phyloP scores from a whole-genome alignment of 1,139 yeast species.

The Nakaseomyces sp. region DNA sequence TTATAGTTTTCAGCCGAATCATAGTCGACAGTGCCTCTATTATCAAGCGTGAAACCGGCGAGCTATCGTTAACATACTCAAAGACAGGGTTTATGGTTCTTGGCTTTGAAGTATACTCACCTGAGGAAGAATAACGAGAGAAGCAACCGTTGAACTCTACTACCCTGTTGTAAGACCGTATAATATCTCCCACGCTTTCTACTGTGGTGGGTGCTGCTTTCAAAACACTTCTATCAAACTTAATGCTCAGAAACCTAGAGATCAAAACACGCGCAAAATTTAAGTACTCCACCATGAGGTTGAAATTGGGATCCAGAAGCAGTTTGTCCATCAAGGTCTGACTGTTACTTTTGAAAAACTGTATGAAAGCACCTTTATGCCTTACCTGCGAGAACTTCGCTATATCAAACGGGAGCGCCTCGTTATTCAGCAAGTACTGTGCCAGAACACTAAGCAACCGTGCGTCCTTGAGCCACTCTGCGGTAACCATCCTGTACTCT shows the following conservation, averaged over 20 bases:
- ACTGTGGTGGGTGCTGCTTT: background rate
- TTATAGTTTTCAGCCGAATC: background rate
- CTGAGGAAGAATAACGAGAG: background rate
- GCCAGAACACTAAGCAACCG: background rate
- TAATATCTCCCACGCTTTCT: background rate
- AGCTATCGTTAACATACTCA: background rate
- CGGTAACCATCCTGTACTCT: background rate
- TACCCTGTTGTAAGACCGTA: background rate
- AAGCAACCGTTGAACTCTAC: background rate
- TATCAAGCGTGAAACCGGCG: background rate
- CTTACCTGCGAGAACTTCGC: background rate
- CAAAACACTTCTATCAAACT: too few relatives aligned
- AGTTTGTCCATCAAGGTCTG: background rate
- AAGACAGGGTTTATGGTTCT: background rate
- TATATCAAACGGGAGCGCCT: background rate
- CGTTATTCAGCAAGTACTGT: background rate
- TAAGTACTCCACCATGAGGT: background rate
- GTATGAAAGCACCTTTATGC: background rate
- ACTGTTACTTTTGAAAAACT: background rate
- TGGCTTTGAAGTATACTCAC: too few relatives aligned
- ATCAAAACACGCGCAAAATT: too few relatives aligned
- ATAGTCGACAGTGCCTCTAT: background rate
- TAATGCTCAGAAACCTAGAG: too few relatives aligned
- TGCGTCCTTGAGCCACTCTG: background rate
- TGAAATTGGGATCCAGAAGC: background rate